phyloP scores from a whole-genome alignment of 495 filamentous ascomycete genomes.

The Penicillium argentinense region DNA sequence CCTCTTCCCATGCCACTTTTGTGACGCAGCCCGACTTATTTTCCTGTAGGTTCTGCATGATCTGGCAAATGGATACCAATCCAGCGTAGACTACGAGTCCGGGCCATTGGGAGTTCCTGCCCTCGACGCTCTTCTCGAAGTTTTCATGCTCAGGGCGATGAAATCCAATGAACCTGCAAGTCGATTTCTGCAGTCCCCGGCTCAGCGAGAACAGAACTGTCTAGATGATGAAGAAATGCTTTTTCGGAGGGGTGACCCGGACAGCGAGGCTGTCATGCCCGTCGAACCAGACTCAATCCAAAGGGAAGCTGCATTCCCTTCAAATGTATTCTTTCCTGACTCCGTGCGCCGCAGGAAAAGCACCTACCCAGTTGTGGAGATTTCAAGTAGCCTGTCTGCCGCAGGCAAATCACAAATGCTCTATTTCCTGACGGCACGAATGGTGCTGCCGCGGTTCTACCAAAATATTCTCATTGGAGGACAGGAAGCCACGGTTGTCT shows the following conservation, averaged over 20 bases:
- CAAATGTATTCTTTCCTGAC: slow-evolving; percentile 11
- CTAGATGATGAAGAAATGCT: slow-evolving; percentile 23
- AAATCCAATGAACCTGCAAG: background rate
- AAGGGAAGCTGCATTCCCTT: slow-evolving; percentile 2
- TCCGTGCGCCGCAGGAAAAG: slow-evolving; percentile 19
- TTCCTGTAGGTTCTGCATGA: slow-evolving; percentile 49
- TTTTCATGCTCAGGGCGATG: slow-evolving; percentile 34
- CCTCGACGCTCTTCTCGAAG: slow-evolving; percentile 50
- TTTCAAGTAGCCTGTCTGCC: slow-evolving; percentile 53
- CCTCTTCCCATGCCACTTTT: slow-evolving; percentile 15
- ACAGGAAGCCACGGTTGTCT: slow-evolving; percentile 58
- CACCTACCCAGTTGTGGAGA: slow-evolving; percentile 52
- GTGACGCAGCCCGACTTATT: slow-evolving; percentile 3
- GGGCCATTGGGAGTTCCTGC: slow-evolving; percentile 40
- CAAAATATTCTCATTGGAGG: slow-evolving; percentile 38
- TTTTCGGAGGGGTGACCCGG: background rate
- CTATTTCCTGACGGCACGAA: slow-evolving; percentile 62
- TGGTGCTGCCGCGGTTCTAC: slow-evolving; percentile 52
- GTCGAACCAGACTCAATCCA: too few species aligned
- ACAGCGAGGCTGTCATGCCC: background rate
- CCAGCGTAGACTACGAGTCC: slow-evolving; percentile 2
- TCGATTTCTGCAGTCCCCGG: background rate
- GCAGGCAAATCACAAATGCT: slow-evolving; percentile 68
- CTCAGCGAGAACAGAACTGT: background rate
- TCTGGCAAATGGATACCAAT: slow-evolving; percentile 29